Percentiles rank a stretch among this genome's conserved stretches.
Evolutionary conservation across 306 rosid genomes (phyloP).

Genomic region (Prunus campanulata): DNA sequence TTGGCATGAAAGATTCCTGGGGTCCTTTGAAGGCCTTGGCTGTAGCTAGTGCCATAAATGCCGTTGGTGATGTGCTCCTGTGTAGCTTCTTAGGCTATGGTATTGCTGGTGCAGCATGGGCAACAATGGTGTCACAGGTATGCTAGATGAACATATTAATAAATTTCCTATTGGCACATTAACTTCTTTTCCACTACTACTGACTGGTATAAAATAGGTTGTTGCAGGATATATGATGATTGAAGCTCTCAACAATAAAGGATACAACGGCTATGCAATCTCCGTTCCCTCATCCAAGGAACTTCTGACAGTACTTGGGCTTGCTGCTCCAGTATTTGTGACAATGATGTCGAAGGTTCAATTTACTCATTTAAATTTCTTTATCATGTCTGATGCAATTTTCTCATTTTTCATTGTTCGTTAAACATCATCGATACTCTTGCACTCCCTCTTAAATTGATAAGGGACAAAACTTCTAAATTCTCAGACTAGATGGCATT

Average conservation of each 20-base stretch:
- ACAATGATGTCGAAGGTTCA: constrained; percentile 85
- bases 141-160: constrained; percentile 10
- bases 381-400: constrained; percentile 11
- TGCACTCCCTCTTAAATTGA: background rate
- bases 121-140: constrained; percentile 80
- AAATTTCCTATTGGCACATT: background rate
- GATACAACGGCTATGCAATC: constrained; percentile 63
- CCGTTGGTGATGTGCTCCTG: constrained; percentile 54
- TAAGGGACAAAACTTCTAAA: background rate
- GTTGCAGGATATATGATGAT: constrained; percentile 91
- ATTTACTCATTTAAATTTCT: constrained; percentile 7
- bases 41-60: constrained; percentile 60
- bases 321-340: constrained; percentile 85
- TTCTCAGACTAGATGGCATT: no score
- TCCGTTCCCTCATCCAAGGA: constrained; percentile 70
- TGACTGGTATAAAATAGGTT: constrained; percentile 44
- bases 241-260: constrained; percentile 67
- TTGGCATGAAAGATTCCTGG: constrained; percentile 94
- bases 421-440: background rate
- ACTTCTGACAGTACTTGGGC: constrained; percentile 49
- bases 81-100: constrained; percentile 63
- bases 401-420: background rate
- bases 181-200: constrained; percentile 16
- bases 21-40: constrained; percentile 85
- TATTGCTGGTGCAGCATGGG: constrained; percentile 87